Conservation (phyloP, 495 filamentous ascomycete species). For the Cetradonia linearis region DNA sequence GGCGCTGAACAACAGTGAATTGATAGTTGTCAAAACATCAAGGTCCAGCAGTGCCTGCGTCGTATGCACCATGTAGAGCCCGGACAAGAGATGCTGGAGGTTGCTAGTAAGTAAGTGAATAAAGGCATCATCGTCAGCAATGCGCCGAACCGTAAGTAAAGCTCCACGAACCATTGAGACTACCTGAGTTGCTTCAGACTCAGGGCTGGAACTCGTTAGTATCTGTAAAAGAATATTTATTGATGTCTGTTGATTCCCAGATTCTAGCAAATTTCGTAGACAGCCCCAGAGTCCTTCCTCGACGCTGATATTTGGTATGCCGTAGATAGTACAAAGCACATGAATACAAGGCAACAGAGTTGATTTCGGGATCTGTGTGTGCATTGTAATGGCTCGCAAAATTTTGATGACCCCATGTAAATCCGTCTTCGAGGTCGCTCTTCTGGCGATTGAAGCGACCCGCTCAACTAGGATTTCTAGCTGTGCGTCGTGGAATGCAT, state of each 20-base stretch:
- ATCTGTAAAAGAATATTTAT: constrained; percentile 7
- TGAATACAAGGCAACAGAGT: constrained; percentile 62
- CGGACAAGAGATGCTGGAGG: neutral
- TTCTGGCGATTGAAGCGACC: constrained; percentile 62
- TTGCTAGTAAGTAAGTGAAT: neutral
- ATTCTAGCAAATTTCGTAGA: constrained; percentile 10
- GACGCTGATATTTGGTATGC: constrained; percentile 23
- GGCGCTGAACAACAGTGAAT: neutral
- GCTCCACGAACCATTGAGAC: constrained; percentile 6
- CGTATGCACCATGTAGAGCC: neutral
- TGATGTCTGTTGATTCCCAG: neutral
- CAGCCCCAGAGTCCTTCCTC: constrained; percentile 5
- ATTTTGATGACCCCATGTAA: constrained; percentile 65
- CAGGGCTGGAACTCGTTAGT: neutral
- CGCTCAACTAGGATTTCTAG: constrained; percentile 55
- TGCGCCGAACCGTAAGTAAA: constrained; percentile 2
- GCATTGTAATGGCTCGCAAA: constrained; percentile 71
- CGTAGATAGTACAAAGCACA: constrained; percentile 73
- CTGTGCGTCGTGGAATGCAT: constrained; percentile 57
- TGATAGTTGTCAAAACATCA: neutral
- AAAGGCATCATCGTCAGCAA: neutral
- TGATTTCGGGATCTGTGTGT: constrained; percentile 59
- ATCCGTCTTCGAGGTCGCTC: constrained; percentile 61
- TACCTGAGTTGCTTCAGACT: neutral
- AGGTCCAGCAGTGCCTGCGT: neutral